Conservation (phyloP, 225 moss, liverwort and hornwort species). For the Marchantia polymorpha region DNA sequence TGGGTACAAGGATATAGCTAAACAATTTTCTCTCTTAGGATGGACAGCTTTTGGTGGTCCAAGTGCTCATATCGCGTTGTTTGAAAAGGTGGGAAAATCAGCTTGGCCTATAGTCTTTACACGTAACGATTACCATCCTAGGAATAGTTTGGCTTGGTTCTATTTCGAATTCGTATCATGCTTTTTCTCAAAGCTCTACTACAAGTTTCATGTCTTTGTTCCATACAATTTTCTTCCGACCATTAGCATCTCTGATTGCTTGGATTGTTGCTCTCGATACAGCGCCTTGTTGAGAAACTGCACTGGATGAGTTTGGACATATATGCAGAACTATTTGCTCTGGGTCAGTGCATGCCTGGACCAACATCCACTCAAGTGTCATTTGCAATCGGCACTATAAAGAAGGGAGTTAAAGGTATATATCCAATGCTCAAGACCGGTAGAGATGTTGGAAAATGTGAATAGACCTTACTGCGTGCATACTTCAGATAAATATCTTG, state of each 20-base stretch:
- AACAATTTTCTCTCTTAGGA: constrained; percentile 60
- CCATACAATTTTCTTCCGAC: neutral
- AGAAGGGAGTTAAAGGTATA: constrained; percentile 49
- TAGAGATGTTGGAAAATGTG: neutral
- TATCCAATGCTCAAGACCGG: neutral
- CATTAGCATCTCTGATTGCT: neutral
- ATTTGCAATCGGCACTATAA: constrained; percentile 52
- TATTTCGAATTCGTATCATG: neutral
- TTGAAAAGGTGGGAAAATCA: constrained; percentile 46
- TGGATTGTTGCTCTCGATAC: neutral
- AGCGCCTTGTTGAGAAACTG: constrained; percentile 57
- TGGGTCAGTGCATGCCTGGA: constrained; percentile 57
- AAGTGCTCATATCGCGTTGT: constrained; percentile 53
- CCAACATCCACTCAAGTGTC: constrained; percentile 62
- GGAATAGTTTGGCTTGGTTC: neutral
- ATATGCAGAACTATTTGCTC: constrained; percentile 54
- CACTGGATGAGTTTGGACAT: constrained; percentile 42
- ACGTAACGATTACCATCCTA: neutral
- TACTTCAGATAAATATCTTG: neutral
- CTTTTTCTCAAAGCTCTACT: neutral
- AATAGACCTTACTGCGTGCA: neutral
- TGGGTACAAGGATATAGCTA: constrained; percentile 45
- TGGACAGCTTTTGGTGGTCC: constrained; percentile 64
- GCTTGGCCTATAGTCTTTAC: neutral
- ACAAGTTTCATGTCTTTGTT: neutral